These are phyloP conservation scores for Phyllosticta citrichinensis DNA, from an alignment of 2,329 filamentous ascomycete species.

Conservation along the genomic window DNA sequence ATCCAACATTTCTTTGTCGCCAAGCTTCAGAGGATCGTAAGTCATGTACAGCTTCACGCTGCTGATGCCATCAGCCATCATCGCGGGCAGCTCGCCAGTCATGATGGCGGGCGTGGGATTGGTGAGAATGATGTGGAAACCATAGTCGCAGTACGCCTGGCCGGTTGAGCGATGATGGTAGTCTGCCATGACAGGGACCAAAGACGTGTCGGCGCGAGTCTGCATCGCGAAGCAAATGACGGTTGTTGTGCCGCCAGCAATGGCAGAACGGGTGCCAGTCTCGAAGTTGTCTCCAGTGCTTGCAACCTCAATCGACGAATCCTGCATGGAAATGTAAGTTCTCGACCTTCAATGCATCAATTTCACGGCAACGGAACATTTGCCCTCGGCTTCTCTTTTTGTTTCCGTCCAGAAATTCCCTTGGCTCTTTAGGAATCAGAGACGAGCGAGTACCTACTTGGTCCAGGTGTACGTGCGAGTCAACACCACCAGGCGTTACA, in stretches of 20 bases:
- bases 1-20: constrained; percentile 36
- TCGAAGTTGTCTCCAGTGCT: constrained; percentile 33
- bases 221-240: constrained; percentile 49
- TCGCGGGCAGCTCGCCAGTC: constrained; percentile 30
- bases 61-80: constrained; percentile 36
- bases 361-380: neutral
- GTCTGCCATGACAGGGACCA: constrained; percentile 38
- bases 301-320: neutral
- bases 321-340: neutral
- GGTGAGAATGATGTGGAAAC: constrained; percentile 43
- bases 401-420: too few relatives aligned
- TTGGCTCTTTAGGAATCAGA: neutral
- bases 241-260: constrained; percentile 48
- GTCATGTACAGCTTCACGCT: constrained; percentile 45
- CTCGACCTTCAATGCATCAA: neutral
- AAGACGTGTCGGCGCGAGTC: constrained; percentile 34
- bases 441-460: constrained; percentile 27
- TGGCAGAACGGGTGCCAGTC: constrained; percentile 43
- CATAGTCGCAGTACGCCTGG: constrained; percentile 47
- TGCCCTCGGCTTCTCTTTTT: too few relatives aligned
- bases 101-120: constrained; percentile 36
- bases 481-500: constrained; percentile 39
- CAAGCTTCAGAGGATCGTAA: constrained; percentile 40
- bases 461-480: constrained; percentile 40
- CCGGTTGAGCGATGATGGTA: constrained; percentile 37